Percentiles rank a stretch among this genome's conserved stretches.
These are phyloP conservation scores for Vanilla planifolia DNA, from an alignment of 106 monocot species.

Conservation along the genomic window DNA sequence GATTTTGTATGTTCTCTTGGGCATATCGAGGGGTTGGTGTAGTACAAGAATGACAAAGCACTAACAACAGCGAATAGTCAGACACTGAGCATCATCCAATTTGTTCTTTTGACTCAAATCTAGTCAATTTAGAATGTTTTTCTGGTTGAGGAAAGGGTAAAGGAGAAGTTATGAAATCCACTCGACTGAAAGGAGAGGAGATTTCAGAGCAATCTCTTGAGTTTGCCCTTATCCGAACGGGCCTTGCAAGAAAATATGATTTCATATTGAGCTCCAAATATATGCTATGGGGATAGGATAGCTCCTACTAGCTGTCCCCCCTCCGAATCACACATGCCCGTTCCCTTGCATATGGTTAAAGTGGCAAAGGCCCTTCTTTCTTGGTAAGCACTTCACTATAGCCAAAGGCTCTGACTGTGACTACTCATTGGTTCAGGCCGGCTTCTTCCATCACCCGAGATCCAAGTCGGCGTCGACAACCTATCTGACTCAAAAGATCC, in stretches of 20 bases:
- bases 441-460: too few species aligned
- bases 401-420: too few species aligned
- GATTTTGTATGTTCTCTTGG: neutral
- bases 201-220: conserved; percentile 4
- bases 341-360: conserved; percentile 7
- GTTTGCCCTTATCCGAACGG: conserved; percentile 14
- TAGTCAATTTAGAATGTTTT: too few species aligned
- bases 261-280: conserved; percentile 17
- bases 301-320: conserved; percentile 4
- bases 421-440: too few species aligned
- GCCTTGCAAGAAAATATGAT: conserved; percentile 13
- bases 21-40: too few species aligned
- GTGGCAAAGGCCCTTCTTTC: conserved; percentile 9
- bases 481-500: too few species aligned
- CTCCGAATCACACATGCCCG: neutral
- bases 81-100: neutral
- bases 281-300: conserved; percentile 1
- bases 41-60: conserved; percentile 14
- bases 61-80: conserved; percentile 8
- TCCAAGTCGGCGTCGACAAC: too few species aligned
- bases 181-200: neutral
- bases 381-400: conserved; percentile 4
- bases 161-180: too few species aligned
- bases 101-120: neutral
- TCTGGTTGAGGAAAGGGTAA: conserved; percentile 11